Conservation (phyloP, 2,329 filamentous ascomycete genomes). For the Colletotrichum agaves region DNA sequence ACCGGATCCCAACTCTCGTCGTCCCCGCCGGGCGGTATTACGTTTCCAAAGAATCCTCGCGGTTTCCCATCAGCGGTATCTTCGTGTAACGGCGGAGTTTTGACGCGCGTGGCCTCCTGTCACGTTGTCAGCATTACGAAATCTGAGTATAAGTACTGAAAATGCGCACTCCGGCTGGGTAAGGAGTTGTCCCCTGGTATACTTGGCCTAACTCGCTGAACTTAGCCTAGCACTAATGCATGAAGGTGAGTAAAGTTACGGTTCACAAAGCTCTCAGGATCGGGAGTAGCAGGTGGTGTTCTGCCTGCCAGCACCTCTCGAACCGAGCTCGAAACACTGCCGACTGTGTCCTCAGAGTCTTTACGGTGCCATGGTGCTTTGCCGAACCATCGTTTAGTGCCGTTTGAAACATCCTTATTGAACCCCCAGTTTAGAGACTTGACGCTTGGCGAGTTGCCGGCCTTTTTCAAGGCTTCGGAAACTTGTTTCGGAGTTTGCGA, state of each 20-base stretch:
- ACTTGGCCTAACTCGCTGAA: slow-evolving; percentile 32
- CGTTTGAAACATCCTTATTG: slow-evolving; percentile 8
- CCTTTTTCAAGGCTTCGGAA: background rate
- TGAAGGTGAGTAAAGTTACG: background rate
- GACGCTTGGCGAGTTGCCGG: background rate
- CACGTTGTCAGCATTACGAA: too few relatives aligned
- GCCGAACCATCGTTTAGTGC: slow-evolving; percentile 11
- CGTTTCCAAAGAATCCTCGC: slow-evolving; percentile 57
- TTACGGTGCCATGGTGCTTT: slow-evolving; percentile 55
- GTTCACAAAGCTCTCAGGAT: slow-evolving; percentile 21
- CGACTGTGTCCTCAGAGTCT: slow-evolving; percentile 50
- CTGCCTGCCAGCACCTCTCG: slow-evolving; percentile 51
- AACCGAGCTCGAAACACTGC: slow-evolving; percentile 55
- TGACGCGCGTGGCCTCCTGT: slow-evolving; percentile 61
- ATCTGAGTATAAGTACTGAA: too few relatives aligned
- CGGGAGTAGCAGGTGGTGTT: slow-evolving; percentile 47
- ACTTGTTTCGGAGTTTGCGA: background rate
- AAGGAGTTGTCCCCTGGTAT: slow-evolving; percentile 41
- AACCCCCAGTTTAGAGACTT: slow-evolving; percentile 24
- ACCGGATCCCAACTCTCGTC: slow-evolving; percentile 31
- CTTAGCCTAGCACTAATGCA: background rate
- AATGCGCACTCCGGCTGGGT: slow-evolving; percentile 47
- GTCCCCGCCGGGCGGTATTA: slow-evolving; percentile 44
- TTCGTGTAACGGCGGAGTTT: slow-evolving; percentile 58
- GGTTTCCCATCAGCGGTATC: slow-evolving; percentile 49